A percentile compares a stretch with the other conserved stretches of the same genome.
phyloP scores from a whole-genome alignment of 2,329 filamentous ascomycete species.

The Diaporthe ampelina region DNA sequence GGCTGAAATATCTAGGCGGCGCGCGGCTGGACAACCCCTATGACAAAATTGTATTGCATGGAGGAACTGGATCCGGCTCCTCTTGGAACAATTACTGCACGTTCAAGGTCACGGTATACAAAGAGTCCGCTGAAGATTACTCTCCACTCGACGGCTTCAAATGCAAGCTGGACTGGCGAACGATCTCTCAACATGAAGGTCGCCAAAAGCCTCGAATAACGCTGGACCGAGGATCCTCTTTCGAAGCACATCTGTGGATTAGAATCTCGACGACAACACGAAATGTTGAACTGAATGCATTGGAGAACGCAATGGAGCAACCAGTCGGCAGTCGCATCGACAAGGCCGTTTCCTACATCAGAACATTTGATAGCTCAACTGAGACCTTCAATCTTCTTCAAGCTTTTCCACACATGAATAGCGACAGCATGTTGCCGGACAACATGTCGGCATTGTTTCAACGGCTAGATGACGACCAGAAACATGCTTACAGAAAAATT shows the following conservation, averaged over 20 bases:
- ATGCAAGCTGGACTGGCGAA: not conserved
- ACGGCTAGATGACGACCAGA: not conserved
- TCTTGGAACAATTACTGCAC: not conserved
- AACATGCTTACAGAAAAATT: not conserved
- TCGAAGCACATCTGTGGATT: not conserved
- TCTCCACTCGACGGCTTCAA: not conserved
- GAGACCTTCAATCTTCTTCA: not conserved
- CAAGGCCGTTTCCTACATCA: not conserved
- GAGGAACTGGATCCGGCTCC: not conserved
- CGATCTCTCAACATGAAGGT: not conserved
- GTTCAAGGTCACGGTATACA: not conserved
- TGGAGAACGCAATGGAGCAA: not conserved
- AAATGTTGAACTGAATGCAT: not conserved
- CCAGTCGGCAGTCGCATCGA: not conserved
- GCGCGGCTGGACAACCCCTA: not conserved
- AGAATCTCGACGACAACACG: not conserved
- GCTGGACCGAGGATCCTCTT: not conserved
- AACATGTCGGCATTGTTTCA: not conserved
- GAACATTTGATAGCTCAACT: not conserved
- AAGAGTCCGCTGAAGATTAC: not conserved
- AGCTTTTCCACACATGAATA: not conserved
- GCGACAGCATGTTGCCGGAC: not conserved
- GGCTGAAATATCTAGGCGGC: not conserved
- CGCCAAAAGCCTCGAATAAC: not conserved
- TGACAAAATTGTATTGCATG: not conserved